Base-by-base conservation (phyloP, 2,329 filamentous ascomycete genomes). In the Fusarium sublunatum region DNA sequence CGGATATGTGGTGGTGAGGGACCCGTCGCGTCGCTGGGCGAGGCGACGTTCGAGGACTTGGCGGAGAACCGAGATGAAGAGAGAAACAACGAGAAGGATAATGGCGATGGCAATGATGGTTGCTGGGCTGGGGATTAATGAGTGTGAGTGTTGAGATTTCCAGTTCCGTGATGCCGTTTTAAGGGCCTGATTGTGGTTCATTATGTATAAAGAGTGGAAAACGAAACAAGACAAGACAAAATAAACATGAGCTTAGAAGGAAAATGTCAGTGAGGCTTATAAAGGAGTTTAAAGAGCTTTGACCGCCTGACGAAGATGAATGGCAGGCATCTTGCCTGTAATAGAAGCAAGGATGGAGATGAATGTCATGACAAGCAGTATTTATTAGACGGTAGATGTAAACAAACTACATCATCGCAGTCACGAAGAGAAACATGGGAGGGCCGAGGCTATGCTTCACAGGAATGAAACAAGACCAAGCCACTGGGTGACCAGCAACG, bases 61-160 rank as follows among this genome's bases (percentile, higher is more conserved):
- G 13, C 58, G 59, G 4, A 68, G 40, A 34, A 69, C 41, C 6
- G 52, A 65, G 7, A 70, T 22, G 42, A 70, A 61, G 6, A 71
- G 50, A 34, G 58, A 61, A 5, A 67, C 45, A 10, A 67, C 36
- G 10, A 56, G 22, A 25, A 71, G 53, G 15, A 62, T 42, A 25
- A 71, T 45, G 12, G 45, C 43, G n/a, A 71, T 55, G 34, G 69
- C 61, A 32, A 65, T 39, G 29, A 70, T 51, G 39, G 67, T 65
- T 48, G 60, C 65, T 42, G 64, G 61, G 24, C 48, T 53, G 15
- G 61, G 64, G 22, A 44, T 38, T 36, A 68, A 61, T 5, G 49
- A 53, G 19, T 42, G 3, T 9, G 49, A 53, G 28, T 55, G 49
- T 6, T 54, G 44, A 11, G 25, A 19, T 32, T 41, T 44, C 41